Evolutionary conservation across 495 filamentous ascomycete genomes (phyloP).

Genomic region (Tuber indicum): DNA sequence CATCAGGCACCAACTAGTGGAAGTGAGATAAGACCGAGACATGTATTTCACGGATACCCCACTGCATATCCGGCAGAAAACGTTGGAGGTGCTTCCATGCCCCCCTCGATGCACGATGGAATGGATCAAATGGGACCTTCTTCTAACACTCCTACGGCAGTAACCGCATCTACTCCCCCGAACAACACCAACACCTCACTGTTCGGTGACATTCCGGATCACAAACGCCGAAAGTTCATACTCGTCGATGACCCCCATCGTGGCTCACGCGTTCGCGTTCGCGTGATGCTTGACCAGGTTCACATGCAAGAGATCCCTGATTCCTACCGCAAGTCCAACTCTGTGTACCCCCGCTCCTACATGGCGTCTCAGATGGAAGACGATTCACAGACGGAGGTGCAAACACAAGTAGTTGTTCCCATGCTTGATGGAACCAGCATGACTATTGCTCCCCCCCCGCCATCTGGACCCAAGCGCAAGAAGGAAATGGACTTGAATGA

Average conservation of each 20-base stretch:
- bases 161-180: conserved; percentile 44
- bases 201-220: conserved; percentile 77
- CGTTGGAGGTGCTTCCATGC: conserved; percentile 58
- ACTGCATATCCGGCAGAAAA: conserved; percentile 54
- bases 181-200: conserved; percentile 52
- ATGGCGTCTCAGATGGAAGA: conserved; percentile 61
- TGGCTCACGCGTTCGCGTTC: conserved; percentile 69
- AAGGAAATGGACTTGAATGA: conserved; percentile 87
- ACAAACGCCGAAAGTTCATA: conserved; percentile 91
- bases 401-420: conserved; percentile 58
- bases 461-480: conserved; percentile 57
- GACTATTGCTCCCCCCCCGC: conserved; percentile 64
- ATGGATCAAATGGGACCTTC: conserved; percentile 53
- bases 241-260: conserved; percentile 82
- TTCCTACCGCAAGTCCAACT: conserved; percentile 78
- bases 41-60: conserved; percentile 71
- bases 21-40: conserved; percentile 63
- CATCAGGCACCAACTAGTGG: conserved; percentile 45
- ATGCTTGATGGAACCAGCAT: conserved; percentile 65
- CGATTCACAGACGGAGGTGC: conserved; percentile 53
- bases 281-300: conserved; percentile 78
- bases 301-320: conserved; percentile 92
- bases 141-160: conserved; percentile 34
- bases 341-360: conserved; percentile 83
- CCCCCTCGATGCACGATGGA: conserved; percentile 62